Evolutionary conservation across 176 grass and related monocot species (phyloP), one percentile per base, ranked within the genome.

Genomic region (Dactylis glomerata): DNA sequence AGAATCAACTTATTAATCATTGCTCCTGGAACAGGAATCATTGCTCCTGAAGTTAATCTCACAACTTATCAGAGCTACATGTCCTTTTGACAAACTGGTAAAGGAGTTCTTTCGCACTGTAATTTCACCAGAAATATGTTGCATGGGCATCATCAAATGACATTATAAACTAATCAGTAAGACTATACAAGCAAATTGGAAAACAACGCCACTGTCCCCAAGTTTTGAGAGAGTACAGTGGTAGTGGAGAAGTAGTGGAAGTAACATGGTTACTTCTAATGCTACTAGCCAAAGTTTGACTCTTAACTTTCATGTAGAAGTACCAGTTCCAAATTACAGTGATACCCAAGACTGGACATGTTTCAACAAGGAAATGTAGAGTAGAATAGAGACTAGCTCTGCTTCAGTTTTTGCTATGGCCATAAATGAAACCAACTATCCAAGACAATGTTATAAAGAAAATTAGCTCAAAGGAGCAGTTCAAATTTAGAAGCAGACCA

Each of bases 101-200:
- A 61, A 41, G 37, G n/a, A 70, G 37, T 42, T 70, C 5, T 11
- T 45, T 9, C 5, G 31, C 27, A 32, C 12, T 64, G 28, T 64
- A 15, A 32, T 73, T n/a, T n/a, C n/a, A n/a, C n/a, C n/a, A n/a
- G n/a, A n/a, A n/a, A n/a, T n/a, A n/a, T n/a, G n/a, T n/a, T 84
- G 89, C 89, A 89, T 87, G 89, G 86, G 84, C 72, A 89, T 89
- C 88, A 86, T 61, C 75, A 83, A 89, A 77, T 68, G 74, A 83
- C 40, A 56, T 24, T 31, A 79, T 76, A 83, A 85, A 90, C 50
- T 82, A 86, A 85, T 58, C 24, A 32, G 40, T 10, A 46, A 40
- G 15, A 80, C 66, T 67, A 81, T 63, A 75, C 58, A 28, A 15
- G 26, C 65, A 24, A 22, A 38, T 47, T 26, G 20, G 50, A 80